Evolutionary conservation across 2,329 filamentous ascomycete genomes (phyloP).

Genomic region (Ilyonectria mors-panacis): DNA sequence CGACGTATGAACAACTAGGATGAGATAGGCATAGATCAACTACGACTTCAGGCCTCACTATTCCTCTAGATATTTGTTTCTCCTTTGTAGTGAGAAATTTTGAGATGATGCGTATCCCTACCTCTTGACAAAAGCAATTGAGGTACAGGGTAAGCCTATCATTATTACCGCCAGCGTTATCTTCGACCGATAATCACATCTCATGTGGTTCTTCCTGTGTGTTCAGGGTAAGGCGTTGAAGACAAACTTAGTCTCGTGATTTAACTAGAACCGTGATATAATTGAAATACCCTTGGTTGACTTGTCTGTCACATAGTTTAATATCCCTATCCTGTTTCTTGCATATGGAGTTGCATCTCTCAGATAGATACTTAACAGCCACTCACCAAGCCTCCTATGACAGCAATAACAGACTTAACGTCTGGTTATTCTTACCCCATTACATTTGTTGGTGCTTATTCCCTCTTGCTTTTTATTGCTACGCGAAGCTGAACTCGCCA

Average conservation of each 20-base stretch:
- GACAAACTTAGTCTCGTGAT: too few species aligned
- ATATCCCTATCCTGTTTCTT: background rate
- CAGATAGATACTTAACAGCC: background rate
- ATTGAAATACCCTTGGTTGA: too few species aligned
- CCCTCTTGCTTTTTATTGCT: background rate
- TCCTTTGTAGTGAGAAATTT: background rate
- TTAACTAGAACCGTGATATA: too few species aligned
- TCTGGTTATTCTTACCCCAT: background rate
- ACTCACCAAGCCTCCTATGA: background rate
- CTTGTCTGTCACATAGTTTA: background rate
- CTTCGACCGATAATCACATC: background rate
- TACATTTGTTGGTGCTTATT: background rate
- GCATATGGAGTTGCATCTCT: background rate
- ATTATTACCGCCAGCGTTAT: background rate
- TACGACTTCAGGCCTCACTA: background rate
- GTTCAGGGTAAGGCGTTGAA: background rate
- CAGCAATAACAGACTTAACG: slow-evolving; percentile 1
- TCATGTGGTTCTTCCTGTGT: background rate
- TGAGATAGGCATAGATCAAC: slow-evolving; percentile 35
- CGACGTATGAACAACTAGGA: slow-evolving; percentile 22
- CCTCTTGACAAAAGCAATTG: background rate
- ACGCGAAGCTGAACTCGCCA: background rate
- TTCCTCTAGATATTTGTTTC: background rate
- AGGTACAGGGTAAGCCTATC: slow-evolving; percentile 10
- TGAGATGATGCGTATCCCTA: background rate